Evolutionary conservation across 495 filamentous ascomycete species (phyloP).

Genomic region (Podospora appendiculata): DNA sequence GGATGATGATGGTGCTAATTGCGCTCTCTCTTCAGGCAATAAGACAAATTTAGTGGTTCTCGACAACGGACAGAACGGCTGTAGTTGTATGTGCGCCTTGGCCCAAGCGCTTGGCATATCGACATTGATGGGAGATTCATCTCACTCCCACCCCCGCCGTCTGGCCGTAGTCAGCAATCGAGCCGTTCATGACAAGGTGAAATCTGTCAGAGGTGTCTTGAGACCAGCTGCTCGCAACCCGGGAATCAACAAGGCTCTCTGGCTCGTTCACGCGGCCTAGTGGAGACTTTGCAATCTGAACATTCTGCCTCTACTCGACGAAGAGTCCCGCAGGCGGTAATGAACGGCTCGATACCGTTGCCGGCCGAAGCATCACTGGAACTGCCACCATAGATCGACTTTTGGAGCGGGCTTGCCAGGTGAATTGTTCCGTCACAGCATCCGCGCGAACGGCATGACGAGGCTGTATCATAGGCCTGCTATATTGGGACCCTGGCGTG

Average conservation of each 20-base stretch:
- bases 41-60: neutral
- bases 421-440: slow-evolving; percentile 14
- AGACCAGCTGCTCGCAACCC: slow-evolving; percentile 3
- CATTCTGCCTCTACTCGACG: slow-evolving; percentile 19
- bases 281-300: slow-evolving; percentile 17
- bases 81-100: neutral
- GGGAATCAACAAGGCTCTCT: neutral
- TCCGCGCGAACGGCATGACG: slow-evolving; percentile 12
- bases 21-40: neutral
- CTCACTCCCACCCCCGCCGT: neutral
- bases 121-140: slow-evolving; percentile 5
- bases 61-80: neutral
- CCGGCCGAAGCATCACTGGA: slow-evolving; percentile 12
- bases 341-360: slow-evolving; percentile 4
- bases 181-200: slow-evolving; percentile 10
- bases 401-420: slow-evolving; percentile 12
- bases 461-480: slow-evolving; percentile 18
- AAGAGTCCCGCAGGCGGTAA: slow-evolving; percentile 7
- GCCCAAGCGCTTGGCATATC: slow-evolving; percentile 15
- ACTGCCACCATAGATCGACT: slow-evolving; percentile 3
- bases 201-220: slow-evolving; percentile 11
- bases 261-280: slow-evolving; percentile 9
- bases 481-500: slow-evolving; percentile 11
- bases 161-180: neutral
- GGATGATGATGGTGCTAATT: neutral